Evolutionary conservation across 139 green algal species (phyloP), one percentile per base, ranked within the genome.

Genomic region (Gonium pectorale): DNA sequence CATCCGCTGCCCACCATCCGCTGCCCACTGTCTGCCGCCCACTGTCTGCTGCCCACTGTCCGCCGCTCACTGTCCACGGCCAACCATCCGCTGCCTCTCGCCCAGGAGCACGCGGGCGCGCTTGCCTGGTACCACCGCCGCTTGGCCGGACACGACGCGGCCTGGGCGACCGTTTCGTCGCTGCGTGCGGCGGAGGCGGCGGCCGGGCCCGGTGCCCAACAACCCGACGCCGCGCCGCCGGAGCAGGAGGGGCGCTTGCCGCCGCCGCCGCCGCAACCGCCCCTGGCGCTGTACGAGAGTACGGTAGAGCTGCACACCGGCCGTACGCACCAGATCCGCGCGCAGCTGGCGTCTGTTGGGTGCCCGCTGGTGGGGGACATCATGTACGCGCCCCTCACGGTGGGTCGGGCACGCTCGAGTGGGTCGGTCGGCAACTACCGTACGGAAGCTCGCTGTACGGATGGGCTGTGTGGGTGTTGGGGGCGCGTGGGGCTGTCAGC

Each of bases 321-420:
- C 22, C 78, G 83, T 11, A 91, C 87, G 24, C 87, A 91, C 64
- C 87, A 91, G 72, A 91, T 91, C 67, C 78, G 87, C 0, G 79
- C 87, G 6, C 87, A 91, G 63, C 79, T 91, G 59, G 70, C 83
- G 27, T 77, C 87, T 21, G 29, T 86, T 17, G 79, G 77, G 13
- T 51, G 43, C 35, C 83, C 87, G 11, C 51, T 91, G 79, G 63
- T 89, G 22, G 83, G 87, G 1, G 87, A 91, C 44, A 17, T 27
- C 44, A 86, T 91, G 82, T 91, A 91, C 37, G 37, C 29, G 2
- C 70, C 87, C 31, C 43, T 90, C 11, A 2, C 41, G 49, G 59
- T 81, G 9, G 8, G 49, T 52, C 0, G 46, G n/a, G 44, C 15
- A n/a, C n/a, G n/a, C n/a, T n/a, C n/a, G n/a, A n/a, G n/a, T n/a